Base-by-base conservation (phyloP, 495 filamentous ascomycete genomes). In the Ramalina peruviana region DNA sequence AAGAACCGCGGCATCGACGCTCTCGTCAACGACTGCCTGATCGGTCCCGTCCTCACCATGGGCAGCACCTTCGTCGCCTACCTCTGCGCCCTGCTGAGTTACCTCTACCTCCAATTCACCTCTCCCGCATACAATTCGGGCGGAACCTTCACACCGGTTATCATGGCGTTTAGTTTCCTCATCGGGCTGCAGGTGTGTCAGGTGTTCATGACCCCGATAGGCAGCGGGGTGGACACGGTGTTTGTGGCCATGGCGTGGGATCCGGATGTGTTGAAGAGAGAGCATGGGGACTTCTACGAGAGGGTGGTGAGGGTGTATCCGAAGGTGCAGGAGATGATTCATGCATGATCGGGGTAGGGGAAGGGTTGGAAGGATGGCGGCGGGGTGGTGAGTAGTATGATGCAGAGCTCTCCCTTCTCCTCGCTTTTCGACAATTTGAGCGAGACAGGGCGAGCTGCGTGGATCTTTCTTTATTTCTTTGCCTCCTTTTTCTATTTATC, bases 191-290 rank as follows among this genome's bases (percentile, higher is more conserved):
- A 97, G 65, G 81, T 95, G 54, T 83, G 80, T 58, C 84, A 92
- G 67, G 77, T 90, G 50, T 90, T 94, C 66, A 82, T 90, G 51
- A 86, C 83, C 12, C 89, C 85, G 3, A 70, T 88, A 33, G 65
- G 69, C 1, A 73, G 70, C 54, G 72, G 72, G 4, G 69, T 75
- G 15, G 79, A 82, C 54, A 94, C 89, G 4, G 84, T 95, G 52
- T 95, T 95, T 58, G 85, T 89, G 10, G 86, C 86, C 6, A 78
- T 80, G 61, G 90, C 86, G 0, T 94, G 86, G 82, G 85, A 94
- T 58, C 88, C 89, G 1, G 79, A 90, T 62, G 83, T 88, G 9
- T 65, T 95, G 71, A 83, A 86, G 60, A 69, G 76, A 19, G 81
- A 93, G 47, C 88, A 93, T 62, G 81, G 80, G 0, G 86, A 88